These are phyloP conservation scores for Aspergillus jensenii DNA, from an alignment of 2,329 filamentous ascomycete species.

Conservation along the genomic window DNA sequence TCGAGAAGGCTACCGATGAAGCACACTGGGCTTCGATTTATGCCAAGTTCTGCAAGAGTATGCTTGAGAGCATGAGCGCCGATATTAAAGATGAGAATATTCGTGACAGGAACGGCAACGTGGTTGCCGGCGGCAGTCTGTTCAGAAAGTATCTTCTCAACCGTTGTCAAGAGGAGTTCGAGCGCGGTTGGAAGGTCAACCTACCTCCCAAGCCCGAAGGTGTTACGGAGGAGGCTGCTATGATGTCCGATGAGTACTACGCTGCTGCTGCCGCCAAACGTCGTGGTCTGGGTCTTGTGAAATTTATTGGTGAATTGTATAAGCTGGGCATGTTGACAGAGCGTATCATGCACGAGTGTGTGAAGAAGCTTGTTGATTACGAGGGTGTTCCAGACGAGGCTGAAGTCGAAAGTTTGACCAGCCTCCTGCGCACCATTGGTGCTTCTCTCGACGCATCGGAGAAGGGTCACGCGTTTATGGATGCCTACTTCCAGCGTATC, in stretches of 20 bases:
- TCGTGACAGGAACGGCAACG: conserved; percentile 81
- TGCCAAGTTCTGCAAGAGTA: conserved; percentile 95
- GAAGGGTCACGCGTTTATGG: conserved; percentile 83
- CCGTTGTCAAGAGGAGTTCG: conserved; percentile 97
- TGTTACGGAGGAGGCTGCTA: conserved; percentile 67
- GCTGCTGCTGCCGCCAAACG: conserved; percentile 89
- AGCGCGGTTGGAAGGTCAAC: conserved; percentile 93
- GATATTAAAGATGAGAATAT: conserved; percentile 96
- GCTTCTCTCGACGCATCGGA: conserved; percentile 78
- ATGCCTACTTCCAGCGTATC: conserved; percentile 90
- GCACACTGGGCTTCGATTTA: conserved; percentile 99
- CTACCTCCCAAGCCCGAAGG: conserved; percentile 76
- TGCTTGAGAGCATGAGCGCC: conserved; percentile 91
- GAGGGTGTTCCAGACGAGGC: conserved; percentile 90
- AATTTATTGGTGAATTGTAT: conserved; percentile 99
- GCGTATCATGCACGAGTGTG: conserved; percentile 99
- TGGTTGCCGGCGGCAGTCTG: conserved; percentile 86
- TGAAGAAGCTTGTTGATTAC: conserved; percentile 95
- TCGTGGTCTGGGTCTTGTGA: conserved; percentile 93
- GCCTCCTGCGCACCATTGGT: conserved; percentile 89
- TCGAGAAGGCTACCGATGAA: conserved; percentile 98
- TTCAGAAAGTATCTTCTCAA: conserved; percentile 99
- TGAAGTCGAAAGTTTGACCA: conserved; percentile 92
- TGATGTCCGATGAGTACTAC: conserved; percentile 97
- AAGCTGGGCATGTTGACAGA: conserved; percentile 98